Percentiles rank a stretch among this genome's conserved stretches.
Conservation (phyloP, 2,329 filamentous ascomycete species). For the Colletotrichum somersetense region DNA sequence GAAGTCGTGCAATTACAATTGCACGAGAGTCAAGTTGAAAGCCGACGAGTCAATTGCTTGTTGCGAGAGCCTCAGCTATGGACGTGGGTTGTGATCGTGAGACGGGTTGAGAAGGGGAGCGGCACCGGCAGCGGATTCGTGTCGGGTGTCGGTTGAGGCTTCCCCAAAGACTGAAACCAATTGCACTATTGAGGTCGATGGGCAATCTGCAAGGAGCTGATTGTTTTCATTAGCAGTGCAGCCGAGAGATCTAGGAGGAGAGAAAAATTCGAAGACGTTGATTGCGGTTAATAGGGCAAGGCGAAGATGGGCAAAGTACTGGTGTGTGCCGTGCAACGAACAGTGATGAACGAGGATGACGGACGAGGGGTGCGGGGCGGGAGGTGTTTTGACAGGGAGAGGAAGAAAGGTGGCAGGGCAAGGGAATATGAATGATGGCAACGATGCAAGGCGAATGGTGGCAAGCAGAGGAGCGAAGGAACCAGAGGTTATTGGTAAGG, state of each 20-base stretch:
- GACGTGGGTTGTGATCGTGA: slow-evolving; percentile 13
- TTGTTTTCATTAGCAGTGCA: slow-evolving; percentile 27
- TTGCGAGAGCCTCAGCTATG: slow-evolving; percentile 16
- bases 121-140: slow-evolving; percentile 29
- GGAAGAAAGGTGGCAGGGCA: slow-evolving; percentile 40
- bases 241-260: not conserved
- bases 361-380: slow-evolving; percentile 42
- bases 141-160: slow-evolving; percentile 25
- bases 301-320: slow-evolving; percentile 28
- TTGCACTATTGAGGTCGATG: slow-evolving; percentile 22
- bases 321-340: slow-evolving; percentile 39
- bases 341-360: slow-evolving; percentile 41
- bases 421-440: slow-evolving; percentile 42
- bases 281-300: slow-evolving; percentile 30
- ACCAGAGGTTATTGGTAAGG: slow-evolving; percentile 22
- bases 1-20: slow-evolving; percentile 28
- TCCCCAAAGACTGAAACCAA: slow-evolving; percentile 5
- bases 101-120: slow-evolving; percentile 19
- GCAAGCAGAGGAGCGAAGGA: slow-evolving; percentile 37
- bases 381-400: slow-evolving; percentile 41
- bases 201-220: slow-evolving; percentile 17
- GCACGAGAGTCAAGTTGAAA: slow-evolving; percentile 22
- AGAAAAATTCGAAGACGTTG: slow-evolving; percentile 13
- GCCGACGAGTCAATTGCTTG: slow-evolving; percentile 30
- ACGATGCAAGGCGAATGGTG: slow-evolving; percentile 41